phyloP scores from a whole-genome alignment of 2,329 filamentous ascomycete species.

The Colletotrichum endophyticum region DNA sequence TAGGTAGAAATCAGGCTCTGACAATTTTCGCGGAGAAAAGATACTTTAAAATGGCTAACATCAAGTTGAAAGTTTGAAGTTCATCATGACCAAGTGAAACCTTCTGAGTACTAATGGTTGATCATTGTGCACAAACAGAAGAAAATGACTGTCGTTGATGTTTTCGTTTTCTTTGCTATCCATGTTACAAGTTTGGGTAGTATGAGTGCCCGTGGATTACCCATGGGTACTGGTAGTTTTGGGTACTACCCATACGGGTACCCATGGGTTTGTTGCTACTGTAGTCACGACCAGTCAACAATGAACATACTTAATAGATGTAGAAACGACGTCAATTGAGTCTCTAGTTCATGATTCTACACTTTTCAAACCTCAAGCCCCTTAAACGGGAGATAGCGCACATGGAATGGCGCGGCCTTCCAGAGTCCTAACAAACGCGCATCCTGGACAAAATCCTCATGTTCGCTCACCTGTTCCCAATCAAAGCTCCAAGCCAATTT shows the following conservation, averaged over 20 bases:
- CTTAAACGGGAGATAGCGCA: not conserved
- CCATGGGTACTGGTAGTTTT: too few species aligned
- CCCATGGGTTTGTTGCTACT: too few species aligned
- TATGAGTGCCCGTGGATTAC: too few species aligned
- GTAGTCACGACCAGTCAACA: not conserved
- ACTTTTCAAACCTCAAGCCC: not conserved
- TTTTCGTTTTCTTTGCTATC: not conserved
- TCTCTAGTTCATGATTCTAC: not conserved
- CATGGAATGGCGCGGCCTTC: constrained; percentile 4
- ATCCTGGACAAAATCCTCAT: not conserved
- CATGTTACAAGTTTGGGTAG: not conserved
- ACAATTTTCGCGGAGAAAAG: too few species aligned
- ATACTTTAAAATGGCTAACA: not conserved
- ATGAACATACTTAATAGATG: not conserved
- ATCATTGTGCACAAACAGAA: not conserved
- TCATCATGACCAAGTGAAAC: not conserved
- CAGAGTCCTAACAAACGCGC: not conserved
- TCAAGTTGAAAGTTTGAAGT: not conserved
- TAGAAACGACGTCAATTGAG: rapidly evolving
- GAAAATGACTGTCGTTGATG: not conserved
- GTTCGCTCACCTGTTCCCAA: not conserved
- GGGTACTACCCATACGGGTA: too few species aligned
- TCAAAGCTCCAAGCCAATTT: not conserved
- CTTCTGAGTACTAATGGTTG: not conserved
- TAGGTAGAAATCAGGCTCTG: not conserved